Base-by-base conservation (phyloP, 2,329 filamentous ascomycete genomes). In the Tolypocladium guangdongense region DNA sequence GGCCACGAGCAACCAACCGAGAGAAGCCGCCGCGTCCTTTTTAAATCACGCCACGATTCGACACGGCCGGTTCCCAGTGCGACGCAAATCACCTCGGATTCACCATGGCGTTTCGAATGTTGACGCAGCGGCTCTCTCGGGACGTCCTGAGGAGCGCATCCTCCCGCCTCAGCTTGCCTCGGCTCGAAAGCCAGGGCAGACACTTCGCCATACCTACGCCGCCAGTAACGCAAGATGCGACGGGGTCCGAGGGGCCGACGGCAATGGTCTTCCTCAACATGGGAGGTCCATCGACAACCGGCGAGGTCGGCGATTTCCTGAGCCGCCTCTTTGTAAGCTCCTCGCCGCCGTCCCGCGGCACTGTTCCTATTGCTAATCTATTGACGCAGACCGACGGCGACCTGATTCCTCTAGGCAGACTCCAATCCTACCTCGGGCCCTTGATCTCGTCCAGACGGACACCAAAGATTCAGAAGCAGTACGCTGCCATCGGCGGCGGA, bases 211-310 rank as follows among this genome's bases (percentile, higher is more conserved):
- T 70, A 39, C 62, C 67, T 22, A 83, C 82, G 5, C 87, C 88
- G 12, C 88, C 89, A 8, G 89, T 93, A 24, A 91, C 88, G 0
- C 89, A 95, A 68, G 79, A 90, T 78, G 77, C 80, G 7, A 81
- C 81, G 1, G 81, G 79, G 14, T 80, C 78, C 43, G 78, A 88
- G 65, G 92, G 92, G 0, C 90, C 91, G 8, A 99, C 93, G 5
- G 93, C 93, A 45, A 97, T 99, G 83, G 93, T 99, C 16, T 96
- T 99, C 66, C 82, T 99, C 74, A 99, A 99, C 72, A 99, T 99
- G 93, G 93, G 93, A 56, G 93, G 93, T 0, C 93, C 93, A 3
- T 88, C 89, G 1, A 96, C 88, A 4, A 87, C 86, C 5, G 82
- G 85, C 60, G 90, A 99, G 74, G 93, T 99, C 37, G 85, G 86